phyloP scores from a whole-genome alignment of 371 early-diverging fungal genomes.

The Mortierella sp. region DNA sequence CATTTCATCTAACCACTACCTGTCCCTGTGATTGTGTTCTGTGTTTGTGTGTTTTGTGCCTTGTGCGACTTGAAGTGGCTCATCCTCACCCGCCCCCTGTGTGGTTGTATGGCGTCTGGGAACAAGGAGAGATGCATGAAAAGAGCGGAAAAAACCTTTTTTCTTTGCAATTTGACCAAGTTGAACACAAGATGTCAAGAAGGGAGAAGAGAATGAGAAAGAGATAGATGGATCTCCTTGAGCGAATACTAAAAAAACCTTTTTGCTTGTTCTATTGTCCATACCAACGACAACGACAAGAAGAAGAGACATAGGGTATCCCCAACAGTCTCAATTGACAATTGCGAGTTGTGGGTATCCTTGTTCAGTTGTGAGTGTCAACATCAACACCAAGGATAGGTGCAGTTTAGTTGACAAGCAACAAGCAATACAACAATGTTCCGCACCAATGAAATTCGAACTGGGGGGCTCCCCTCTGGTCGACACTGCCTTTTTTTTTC shows the following conservation, averaged over 20 bases:
- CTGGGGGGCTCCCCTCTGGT: background rate
- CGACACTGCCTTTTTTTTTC: too few species aligned
- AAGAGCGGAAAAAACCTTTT: background rate
- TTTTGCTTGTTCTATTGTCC: too few species aligned
- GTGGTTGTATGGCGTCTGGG: background rate
- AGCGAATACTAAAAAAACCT: too few species aligned
- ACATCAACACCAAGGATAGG: background rate
- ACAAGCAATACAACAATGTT: background rate
- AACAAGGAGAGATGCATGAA: conserved; percentile 1
- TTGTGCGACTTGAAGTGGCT: conserved; percentile 7
- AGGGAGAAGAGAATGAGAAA: background rate
- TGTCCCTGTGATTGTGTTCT: background rate
- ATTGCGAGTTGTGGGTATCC: too few species aligned
- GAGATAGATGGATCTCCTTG: background rate
- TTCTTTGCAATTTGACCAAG: background rate
- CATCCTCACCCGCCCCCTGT: background rate
- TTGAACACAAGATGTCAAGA: background rate
- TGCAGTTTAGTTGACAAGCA: background rate
- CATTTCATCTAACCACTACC: background rate
- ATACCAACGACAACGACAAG: too few species aligned
- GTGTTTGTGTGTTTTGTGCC: background rate
- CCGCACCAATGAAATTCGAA: background rate
- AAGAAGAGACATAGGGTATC: too few species aligned
- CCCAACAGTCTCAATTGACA: too few species aligned
- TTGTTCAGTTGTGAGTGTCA: background rate